Conservation (phyloP, 257 asterid species). For the Solanum piurae region DNA sequence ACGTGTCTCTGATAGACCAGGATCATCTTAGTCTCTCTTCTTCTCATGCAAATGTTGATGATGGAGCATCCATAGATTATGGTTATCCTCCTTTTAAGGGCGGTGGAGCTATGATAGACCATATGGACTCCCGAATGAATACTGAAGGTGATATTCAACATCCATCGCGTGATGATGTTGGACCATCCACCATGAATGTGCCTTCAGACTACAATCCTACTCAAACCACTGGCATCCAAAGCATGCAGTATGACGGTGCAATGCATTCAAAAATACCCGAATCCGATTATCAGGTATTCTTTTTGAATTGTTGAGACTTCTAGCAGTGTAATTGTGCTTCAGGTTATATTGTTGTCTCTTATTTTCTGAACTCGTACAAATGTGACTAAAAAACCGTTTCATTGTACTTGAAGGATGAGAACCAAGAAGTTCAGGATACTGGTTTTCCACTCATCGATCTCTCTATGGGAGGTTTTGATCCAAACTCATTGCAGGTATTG, state of each 20-base stretch:
- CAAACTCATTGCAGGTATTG: conserved; percentile 61
- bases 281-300: conserved; percentile 22
- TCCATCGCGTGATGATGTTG: conserved; percentile 21
- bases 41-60: conserved; percentile 37
- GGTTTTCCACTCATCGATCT: conserved; percentile 45
- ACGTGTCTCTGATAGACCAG: conserved; percentile 89
- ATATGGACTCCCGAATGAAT: conserved; percentile 23
- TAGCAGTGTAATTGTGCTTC: not conserved
- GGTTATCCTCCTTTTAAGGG: conserved; percentile 31
- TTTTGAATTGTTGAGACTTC: not conserved
- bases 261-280: conserved; percentile 34
- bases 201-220: conserved; percentile 50
- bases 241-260: conserved; percentile 28
- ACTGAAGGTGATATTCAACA: conserved; percentile 30
- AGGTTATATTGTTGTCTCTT: not conserved
- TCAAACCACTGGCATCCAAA: conserved; percentile 31
- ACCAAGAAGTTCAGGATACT: conserved; percentile 40
- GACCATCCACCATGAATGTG: conserved; percentile 32
- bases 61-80: conserved; percentile 31
- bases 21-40: conserved; percentile 58
- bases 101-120: conserved; percentile 24
- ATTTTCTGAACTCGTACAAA: not conserved
- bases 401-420: conserved; percentile 30
- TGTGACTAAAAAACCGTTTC: not conserved
- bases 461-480: conserved; percentile 52